Percentiles rank a stretch among this genome's conserved stretches.
Conservation (phyloP, 805 yeast genomes). For the Isabelozyma gotoi region DNA sequence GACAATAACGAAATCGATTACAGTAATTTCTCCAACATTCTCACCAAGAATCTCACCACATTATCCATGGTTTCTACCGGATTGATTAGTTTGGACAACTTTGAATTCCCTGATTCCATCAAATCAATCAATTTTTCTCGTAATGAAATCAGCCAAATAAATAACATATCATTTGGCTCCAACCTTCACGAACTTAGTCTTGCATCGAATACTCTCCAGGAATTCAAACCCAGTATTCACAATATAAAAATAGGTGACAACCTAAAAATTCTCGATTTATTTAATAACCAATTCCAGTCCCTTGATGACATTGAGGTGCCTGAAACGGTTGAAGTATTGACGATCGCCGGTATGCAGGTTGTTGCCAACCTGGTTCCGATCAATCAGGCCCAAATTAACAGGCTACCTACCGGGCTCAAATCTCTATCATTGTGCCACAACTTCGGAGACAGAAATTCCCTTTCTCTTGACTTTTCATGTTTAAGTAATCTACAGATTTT, state of each 20-base stretch:
- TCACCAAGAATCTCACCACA: conserved; percentile 13
- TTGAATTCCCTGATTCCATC: conserved; percentile 14
- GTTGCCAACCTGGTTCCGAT: background rate
- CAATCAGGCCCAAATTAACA: background rate
- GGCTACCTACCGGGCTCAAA: background rate
- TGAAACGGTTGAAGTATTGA: background rate
- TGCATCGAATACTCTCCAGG: background rate
- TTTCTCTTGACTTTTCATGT: background rate
- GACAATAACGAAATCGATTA: conserved; percentile 22
- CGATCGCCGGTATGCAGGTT: background rate
- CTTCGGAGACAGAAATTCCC: background rate
- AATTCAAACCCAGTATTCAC: background rate
- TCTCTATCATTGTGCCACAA: background rate
- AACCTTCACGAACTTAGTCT: conserved; percentile 6
- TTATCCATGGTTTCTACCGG: conserved; percentile 20
- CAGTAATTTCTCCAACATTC: conserved; percentile 13
- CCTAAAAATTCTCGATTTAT: background rate
- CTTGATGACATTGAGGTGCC: background rate
- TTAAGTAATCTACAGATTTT: background rate
- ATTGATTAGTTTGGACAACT: conserved; percentile 12
- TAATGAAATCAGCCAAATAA: conserved; percentile 14
- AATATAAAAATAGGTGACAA: background rate
- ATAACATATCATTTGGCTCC: conserved; percentile 12
- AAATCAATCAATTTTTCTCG: conserved; percentile 10
- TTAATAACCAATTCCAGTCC: background rate